These are phyloP conservation scores for Penstemon newberryi DNA, from an alignment of 257 asterid species.

Conservation along the genomic window DNA sequence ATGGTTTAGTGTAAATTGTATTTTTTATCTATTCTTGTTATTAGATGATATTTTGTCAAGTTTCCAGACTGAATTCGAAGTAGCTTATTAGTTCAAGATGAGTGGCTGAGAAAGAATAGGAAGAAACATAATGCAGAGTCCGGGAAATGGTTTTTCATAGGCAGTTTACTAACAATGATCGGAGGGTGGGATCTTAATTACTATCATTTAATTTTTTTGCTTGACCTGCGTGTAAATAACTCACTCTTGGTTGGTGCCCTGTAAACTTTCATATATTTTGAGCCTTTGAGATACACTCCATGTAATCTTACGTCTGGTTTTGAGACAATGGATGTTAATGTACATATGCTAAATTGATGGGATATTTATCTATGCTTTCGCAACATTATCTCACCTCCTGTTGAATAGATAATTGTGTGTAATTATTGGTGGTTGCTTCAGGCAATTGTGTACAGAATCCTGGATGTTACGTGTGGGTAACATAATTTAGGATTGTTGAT, in stretches of 20 bases:
- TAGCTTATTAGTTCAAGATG: constrained; percentile 25
- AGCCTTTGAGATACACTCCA: background rate
- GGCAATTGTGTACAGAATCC: too few species aligned
- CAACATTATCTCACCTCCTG: too few species aligned
- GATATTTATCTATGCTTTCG: too few species aligned
- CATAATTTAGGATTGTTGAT: too few species aligned
- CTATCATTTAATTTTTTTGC: too few species aligned
- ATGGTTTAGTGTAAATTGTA: constrained; percentile 30
- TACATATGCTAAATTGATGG: background rate
- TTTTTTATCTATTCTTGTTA: background rate
- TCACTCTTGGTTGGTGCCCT: constrained; percentile 11
- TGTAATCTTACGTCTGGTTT: constrained; percentile 18
- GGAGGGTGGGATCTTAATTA: too few species aligned
- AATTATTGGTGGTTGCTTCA: too few species aligned
- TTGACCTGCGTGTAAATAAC: constrained; percentile 26
- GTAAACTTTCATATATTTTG: background rate
- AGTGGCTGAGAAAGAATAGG: constrained; percentile 23
- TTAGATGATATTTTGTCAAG: constrained; percentile 15
- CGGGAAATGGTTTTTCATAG: too few species aligned
- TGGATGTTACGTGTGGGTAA: too few species aligned
- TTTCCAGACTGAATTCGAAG: constrained; percentile 17
- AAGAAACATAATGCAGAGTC: background rate
- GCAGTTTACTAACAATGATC: too few species aligned
- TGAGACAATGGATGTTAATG: constrained; percentile 21
- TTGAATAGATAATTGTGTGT: too few species aligned